Conservation (phyloP, 2,329 filamentous ascomycete genomes). For the Zalaria obscura region DNA sequence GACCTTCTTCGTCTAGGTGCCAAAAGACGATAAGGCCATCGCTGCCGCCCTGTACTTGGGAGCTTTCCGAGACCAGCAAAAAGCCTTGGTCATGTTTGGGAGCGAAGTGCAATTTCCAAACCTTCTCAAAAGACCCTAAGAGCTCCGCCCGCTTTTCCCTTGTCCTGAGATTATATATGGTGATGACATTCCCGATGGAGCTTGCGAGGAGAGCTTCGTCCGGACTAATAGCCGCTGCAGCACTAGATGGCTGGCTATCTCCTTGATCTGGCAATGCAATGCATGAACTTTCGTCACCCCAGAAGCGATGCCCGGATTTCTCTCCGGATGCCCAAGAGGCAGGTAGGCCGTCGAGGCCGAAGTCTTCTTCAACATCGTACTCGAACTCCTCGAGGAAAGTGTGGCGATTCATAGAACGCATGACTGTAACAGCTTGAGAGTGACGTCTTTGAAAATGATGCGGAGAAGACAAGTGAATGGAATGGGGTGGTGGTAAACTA, state of each 20-base stretch:
- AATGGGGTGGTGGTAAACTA: background rate
- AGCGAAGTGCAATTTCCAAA: background rate
- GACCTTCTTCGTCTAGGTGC: background rate
- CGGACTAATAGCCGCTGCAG: background rate
- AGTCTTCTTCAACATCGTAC: background rate
- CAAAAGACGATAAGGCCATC: background rate
- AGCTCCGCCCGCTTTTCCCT: background rate
- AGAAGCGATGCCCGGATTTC: background rate
- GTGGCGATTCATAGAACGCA: background rate
- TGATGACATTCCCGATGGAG: background rate
- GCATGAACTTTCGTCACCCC: background rate
- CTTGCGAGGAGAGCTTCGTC: background rate
- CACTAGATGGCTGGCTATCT: background rate
- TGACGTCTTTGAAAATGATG: background rate
- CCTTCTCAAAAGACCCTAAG: background rate
- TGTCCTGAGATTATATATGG: background rate
- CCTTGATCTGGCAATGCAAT: background rate
- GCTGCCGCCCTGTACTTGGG: background rate
- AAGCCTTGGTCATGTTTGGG: background rate
- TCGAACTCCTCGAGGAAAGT: background rate
- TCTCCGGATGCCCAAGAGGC: background rate
- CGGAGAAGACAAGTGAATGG: background rate
- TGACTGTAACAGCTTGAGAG: background rate
- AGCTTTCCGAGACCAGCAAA: background rate
- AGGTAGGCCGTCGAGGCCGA: background rate